Percentiles rank a stretch among this genome's conserved stretches.
Evolutionary conservation across 495 filamentous ascomycete genomes (phyloP).

Genomic region (Terfezia boudieri): DNA sequence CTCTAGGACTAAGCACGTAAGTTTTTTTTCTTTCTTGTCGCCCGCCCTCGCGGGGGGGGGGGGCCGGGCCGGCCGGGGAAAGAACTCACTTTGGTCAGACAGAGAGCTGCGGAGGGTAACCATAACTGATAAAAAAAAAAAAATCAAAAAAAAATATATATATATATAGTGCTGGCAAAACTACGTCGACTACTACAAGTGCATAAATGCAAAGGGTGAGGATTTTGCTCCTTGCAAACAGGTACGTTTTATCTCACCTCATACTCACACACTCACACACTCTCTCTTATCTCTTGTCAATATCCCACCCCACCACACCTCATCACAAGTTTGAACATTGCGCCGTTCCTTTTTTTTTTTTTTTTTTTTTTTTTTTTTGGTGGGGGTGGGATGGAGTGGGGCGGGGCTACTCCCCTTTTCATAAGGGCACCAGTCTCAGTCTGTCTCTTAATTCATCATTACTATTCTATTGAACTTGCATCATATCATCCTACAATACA

Average conservation of each 20-base stretch:
- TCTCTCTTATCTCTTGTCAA: not conserved
- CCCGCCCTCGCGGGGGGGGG: not conserved
- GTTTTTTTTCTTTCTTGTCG: too few species aligned
- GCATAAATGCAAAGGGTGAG: conserved; percentile 93
- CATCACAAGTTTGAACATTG: too few species aligned
- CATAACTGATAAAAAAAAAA: not conserved
- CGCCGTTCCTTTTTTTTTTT: not conserved
- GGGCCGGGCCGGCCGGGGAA: not conserved
- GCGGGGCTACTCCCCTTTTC: not conserved
- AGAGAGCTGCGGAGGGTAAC: not conserved
- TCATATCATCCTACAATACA: too few species aligned
- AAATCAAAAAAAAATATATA: not conserved
- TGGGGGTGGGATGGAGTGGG: too few species aligned
- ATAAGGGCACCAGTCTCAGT: too few species aligned
- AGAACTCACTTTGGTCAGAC: too few species aligned
- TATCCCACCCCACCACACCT: too few species aligned
- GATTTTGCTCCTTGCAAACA: conserved; percentile 96
- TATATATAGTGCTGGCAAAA: conserved; percentile 20
- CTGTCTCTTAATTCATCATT: too few species aligned
- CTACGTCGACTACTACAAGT: conserved; percentile 99
- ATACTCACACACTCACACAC: not conserved
- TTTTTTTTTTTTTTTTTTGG: not conserved
- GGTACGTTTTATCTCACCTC: conserved; percentile 28
- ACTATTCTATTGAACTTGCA: too few species aligned
- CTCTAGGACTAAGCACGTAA: conserved; percentile 33